phyloP scores from a whole-genome alignment of 2,329 filamentous ascomycete species.

The Dactylellina drechsleri region DNA sequence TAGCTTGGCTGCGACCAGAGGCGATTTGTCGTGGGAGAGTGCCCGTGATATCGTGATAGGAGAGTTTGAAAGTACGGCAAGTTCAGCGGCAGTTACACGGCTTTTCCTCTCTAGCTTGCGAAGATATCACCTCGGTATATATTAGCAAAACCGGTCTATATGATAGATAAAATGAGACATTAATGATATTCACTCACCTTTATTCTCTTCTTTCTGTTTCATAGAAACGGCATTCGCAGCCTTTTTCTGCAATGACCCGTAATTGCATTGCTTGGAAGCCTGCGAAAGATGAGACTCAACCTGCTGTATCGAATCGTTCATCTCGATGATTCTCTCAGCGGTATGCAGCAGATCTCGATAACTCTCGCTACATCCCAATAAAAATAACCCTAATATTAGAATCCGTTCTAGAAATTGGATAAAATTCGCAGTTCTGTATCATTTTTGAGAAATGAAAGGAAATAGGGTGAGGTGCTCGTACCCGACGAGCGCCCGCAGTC shows the following conservation, averaged over 20 bases:
- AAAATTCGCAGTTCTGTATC: conserved; percentile 18
- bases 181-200: conserved; percentile 57
- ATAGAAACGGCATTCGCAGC: conserved; percentile 62
- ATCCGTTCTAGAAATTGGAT: not conserved
- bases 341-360: conserved; percentile 74
- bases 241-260: conserved; percentile 68
- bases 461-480: conserved; percentile 60
- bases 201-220: conserved; percentile 60
- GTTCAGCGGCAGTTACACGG: conserved; percentile 67
- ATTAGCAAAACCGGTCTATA: not conserved
- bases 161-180: not conserved
- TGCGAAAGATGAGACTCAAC: conserved; percentile 69
- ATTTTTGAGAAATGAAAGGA: not conserved
- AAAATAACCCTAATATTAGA: conserved; percentile 15
- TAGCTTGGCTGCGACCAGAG: conserved; percentile 68
- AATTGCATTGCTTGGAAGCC: conserved; percentile 71
- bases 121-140: conserved; percentile 27
- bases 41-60: conserved; percentile 67
- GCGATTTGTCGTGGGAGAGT: conserved; percentile 66
- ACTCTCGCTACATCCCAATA: conserved; percentile 65
- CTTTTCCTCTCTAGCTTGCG: conserved; percentile 62
- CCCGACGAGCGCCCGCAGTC: conserved; percentile 74
- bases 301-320: conserved; percentile 70
- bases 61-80: conserved; percentile 69
- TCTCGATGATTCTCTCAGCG: conserved; percentile 73